Evolutionary conservation across 495 filamentous ascomycete genomes (phyloP), one percentile per base, ranked within the genome.

Genomic region (Hypoxylon intermedium): DNA sequence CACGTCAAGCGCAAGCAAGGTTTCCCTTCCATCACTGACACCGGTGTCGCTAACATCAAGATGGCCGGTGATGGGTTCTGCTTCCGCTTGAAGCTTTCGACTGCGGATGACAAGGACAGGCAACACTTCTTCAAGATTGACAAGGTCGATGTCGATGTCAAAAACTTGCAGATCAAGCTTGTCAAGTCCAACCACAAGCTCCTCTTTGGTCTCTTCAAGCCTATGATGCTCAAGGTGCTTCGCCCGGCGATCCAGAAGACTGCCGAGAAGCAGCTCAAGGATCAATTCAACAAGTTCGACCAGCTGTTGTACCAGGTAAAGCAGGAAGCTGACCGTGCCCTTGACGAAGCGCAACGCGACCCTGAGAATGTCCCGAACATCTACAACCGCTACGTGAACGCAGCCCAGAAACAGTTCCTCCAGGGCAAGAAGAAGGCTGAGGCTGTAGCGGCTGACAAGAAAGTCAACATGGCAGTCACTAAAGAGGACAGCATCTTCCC

Each of bases 1-100:
- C 93, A 97, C 73, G 82, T 98, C 79, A 92, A 95, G 75, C 89
- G 87, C 77, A 98, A 98, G 82, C 80, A 95, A 70, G 95, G 95
- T 37, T 97, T 97, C 80, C 95, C 93, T 2, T 84, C 89, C 9
- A 79, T 98, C 71, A 92, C 85, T 41, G 94, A 98, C 67, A 89
- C 83, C 2, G 94, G 94, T 75, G 76, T 98, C 23, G 90, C 90
- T 79, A 91, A 98, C 68, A 88, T 98, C 70, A 86, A 90, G 75
- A 83, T 98, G 41, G 90, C 88, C 30, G 94, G 95, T 44, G 82
- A 87, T 21, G 94, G 94, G 33, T 87, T 98, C 74, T 86, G 85
- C 67, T 96, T 98, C 85, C 93, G 93, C 73, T 85, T 98, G 66
- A 90, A 89, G 65, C 83, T 97, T 66, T 89, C 92, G 33, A 92